phyloP scores from a whole-genome alignment of 495 filamentous ascomycete species.

The Penicillium cosmopolitanum region DNA sequence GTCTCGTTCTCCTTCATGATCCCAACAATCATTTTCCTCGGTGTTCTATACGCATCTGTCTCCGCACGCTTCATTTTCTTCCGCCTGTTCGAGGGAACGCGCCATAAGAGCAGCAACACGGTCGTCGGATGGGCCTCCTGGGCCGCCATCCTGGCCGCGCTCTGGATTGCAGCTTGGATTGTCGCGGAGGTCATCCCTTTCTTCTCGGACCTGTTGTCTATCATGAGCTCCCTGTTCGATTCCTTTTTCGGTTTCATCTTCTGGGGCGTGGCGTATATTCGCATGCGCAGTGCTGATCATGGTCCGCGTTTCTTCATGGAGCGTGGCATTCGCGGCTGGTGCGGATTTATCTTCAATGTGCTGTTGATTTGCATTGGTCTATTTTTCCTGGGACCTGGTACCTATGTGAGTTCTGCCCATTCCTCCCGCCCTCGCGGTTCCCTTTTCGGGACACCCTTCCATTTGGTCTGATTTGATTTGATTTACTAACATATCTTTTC shows the following conservation, averaged over 20 bases:
- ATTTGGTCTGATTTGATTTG: constrained; percentile 3
- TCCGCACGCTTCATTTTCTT: constrained; percentile 88
- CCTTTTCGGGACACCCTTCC: background rate
- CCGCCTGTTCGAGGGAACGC: constrained; percentile 74
- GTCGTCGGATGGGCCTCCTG: constrained; percentile 80
- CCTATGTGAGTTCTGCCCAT: constrained; percentile 65
- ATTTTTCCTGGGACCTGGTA: constrained; percentile 76
- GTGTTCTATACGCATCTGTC: constrained; percentile 85
- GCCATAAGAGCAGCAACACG: constrained; percentile 77
- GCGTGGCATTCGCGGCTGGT: constrained; percentile 62
- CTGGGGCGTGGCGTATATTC: constrained; percentile 86
- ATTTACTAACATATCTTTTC: background rate
- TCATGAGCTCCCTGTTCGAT: constrained; percentile 91
- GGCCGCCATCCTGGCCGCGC: constrained; percentile 70
- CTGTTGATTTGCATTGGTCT: constrained; percentile 70
- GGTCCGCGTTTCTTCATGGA: constrained; percentile 61
- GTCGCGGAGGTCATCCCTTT: constrained; percentile 90
- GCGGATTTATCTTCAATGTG: constrained; percentile 67
- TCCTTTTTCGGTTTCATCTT: constrained; percentile 95
- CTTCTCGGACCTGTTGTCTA: constrained; percentile 78
- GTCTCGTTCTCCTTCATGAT: constrained; percentile 91
- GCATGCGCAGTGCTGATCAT: constrained; percentile 74
- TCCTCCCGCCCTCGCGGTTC: background rate
- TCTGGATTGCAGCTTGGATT: constrained; percentile 80
- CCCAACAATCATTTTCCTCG: constrained; percentile 86